Percentiles rank a stretch among this genome's conserved stretches.
Evolutionary conservation across 2,329 filamentous ascomycete genomes (phyloP).

Genomic region (Trichoderma sp.): DNA sequence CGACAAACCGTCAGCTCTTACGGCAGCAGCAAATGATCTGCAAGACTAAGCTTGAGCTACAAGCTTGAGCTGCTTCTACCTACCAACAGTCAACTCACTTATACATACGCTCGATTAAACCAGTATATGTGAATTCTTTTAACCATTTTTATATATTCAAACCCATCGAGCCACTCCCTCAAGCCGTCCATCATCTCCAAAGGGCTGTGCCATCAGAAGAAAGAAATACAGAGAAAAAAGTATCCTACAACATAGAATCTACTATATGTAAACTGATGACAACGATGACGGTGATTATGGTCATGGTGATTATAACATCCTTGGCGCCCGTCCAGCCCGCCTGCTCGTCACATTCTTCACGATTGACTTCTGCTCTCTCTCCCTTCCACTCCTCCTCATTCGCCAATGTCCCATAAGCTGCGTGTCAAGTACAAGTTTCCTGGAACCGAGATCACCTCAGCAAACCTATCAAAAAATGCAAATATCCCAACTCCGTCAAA

Average conservation of each 20-base stretch:
- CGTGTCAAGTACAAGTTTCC: slow-evolving; percentile 8
- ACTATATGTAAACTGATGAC: slow-evolving; percentile 26
- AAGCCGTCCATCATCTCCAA: background rate
- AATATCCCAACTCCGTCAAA: slow-evolving; percentile 28
- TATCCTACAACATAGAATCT: slow-evolving; percentile 24
- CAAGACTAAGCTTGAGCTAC: background rate
- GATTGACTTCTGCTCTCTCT: background rate
- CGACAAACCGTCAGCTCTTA: background rate
- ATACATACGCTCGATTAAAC: background rate
- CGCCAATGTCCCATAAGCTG: slow-evolving; percentile 17
- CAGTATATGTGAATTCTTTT: background rate
- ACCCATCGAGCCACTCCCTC: background rate
- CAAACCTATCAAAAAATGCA: slow-evolving; percentile 22
- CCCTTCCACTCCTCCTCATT: background rate
- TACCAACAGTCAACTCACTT: background rate
- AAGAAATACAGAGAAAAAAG: slow-evolving; percentile 15
- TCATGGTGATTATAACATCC: slow-evolving; percentile 9
- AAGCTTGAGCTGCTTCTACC: background rate
- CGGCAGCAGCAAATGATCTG: background rate
- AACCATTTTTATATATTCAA: slow-evolving; percentile 23
- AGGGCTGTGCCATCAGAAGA: background rate
- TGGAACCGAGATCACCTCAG: background rate
- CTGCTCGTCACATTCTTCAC: background rate
- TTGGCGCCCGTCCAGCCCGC: slow-evolving; percentile 11
- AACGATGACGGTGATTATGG: slow-evolving; percentile 14